These are phyloP conservation scores for Knufia fluminis DNA, from an alignment of 2,329 filamentous ascomycete species.

Conservation along the genomic window DNA sequence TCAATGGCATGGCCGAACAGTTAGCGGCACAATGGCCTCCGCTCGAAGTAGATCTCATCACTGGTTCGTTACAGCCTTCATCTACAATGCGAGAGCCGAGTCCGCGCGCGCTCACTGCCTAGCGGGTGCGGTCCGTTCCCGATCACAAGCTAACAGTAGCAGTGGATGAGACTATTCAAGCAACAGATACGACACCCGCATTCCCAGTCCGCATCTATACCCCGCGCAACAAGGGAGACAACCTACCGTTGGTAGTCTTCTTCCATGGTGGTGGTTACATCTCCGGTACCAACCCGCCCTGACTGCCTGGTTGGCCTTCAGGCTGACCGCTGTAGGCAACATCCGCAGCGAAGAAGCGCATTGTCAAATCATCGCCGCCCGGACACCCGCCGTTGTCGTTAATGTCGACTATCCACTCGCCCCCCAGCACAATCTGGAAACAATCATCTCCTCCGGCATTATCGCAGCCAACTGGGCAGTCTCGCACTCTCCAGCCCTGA, in stretches of 20 bases:
- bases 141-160: neutral
- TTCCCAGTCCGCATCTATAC: neutral
- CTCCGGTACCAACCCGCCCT: neutral
- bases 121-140: neutral
- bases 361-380: neutral
- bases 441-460: neutral
- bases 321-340: neutral
- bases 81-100: neutral
- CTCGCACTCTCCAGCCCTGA: neutral
- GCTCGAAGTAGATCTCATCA: neutral
- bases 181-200: neutral
- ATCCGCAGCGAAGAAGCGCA: constrained; percentile 1
- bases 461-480: neutral
- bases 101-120: neutral
- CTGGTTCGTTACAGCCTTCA: neutral
- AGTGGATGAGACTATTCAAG: neutral
- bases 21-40: neutral
- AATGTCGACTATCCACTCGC: constrained; percentile 1
- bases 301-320: neutral
- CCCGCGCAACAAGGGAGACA: neutral
- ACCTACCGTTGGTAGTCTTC: neutral
- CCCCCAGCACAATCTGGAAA: neutral
- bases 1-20: neutral
- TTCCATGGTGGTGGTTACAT: constrained; percentile 1
- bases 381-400: neutral